A percentile compares a stretch with the other conserved stretches of the same genome.
Evolutionary conservation across 2,329 filamentous ascomycete genomes (phyloP).

Genomic region (Aspergillus fructus): DNA sequence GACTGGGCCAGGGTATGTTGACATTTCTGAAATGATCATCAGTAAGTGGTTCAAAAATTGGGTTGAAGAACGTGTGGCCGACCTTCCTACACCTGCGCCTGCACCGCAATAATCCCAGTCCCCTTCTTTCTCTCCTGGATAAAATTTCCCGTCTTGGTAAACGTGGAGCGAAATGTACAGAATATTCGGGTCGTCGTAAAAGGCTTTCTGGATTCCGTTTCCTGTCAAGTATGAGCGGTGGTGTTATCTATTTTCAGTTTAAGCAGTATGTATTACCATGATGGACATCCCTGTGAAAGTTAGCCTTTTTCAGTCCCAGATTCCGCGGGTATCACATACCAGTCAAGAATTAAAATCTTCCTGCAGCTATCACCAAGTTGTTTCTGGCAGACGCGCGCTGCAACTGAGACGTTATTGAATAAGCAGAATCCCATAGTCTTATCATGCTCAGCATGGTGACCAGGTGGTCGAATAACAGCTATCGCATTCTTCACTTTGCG

Average conservation of each 20-base stretch:
- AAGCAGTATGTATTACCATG: conserved; percentile 48
- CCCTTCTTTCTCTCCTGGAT: conserved; percentile 65
- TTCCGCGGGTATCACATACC: conserved; percentile 60
- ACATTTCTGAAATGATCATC: conserved; percentile 52
- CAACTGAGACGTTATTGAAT: conserved; percentile 96
- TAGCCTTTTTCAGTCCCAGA: conserved; percentile 14
- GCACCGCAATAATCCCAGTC: conserved; percentile 60
- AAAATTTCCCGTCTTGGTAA: conserved; percentile 79
- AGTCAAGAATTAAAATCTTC: conserved; percentile 91
- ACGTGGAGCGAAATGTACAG: conserved; percentile 95
- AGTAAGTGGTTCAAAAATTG: conserved; percentile 4
- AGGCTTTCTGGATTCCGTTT: conserved; percentile 94
- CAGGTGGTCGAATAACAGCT: conserved; percentile 90
- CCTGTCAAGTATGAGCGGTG: conserved; percentile 49
- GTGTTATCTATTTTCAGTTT: background rate
- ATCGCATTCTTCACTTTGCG: conserved; percentile 90
- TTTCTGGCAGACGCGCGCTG: conserved; percentile 80
- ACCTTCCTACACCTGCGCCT: conserved; percentile 58
- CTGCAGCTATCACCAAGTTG: conserved; percentile 78
- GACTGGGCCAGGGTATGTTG: conserved; percentile 67
- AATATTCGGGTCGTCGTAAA: conserved; percentile 91
- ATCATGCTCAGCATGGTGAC: conserved; percentile 88
- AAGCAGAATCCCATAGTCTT: conserved; percentile 91
- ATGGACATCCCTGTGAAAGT: conserved; percentile 60
- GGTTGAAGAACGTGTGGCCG: conserved; percentile 17